Evolutionary conservation across 208 protist genomes (phyloP), one percentile per base, ranked within the genome.

Genomic region (Leishmania martiniquensis): DNA sequence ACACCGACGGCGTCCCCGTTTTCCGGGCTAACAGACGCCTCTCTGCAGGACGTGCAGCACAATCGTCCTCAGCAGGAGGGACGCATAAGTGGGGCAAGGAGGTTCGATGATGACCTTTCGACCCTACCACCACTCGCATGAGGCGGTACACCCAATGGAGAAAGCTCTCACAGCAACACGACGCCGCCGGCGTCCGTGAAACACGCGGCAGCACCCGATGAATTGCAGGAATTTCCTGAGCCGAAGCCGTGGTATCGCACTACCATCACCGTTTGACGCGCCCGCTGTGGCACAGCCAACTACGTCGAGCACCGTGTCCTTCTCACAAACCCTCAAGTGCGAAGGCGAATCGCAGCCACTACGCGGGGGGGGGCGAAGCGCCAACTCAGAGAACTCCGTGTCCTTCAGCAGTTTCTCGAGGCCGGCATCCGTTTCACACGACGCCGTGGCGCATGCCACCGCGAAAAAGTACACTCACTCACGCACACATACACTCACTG

Each of bases 161-260:
- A 73, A 47, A 79, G 80, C 32, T 89, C 87, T 29, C 75, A 81
- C 25, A 96, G 81, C 13, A 90, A 51, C 20, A 96, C 37, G 45
- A 90, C 85, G 66, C 94, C 92, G 39, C 87, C 90, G 4, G 76
- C 69, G 49, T 93, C 88, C 20, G 92, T 75, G 75, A 96, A 96
- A 49, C 87, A 78, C 20, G 89, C 90, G 2, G 81, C 91, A 62
- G 78, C 77, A 10, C 87, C 92, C 92, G 90, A 96, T 49, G 89
- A 80, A 47, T 89, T 85, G 73, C 92, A 93, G 76, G 95, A 93
- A n/a, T 78, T 93, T 87, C 42, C 93, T 68, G 65, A 87, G 85
- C 37, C 92, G 75, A 10, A 51, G 59, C 1, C 29, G 59, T 15
- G 47, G 72, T 44, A 29, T 65, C 47, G 55, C 72, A 72, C 37